A percentile compares a stretch with the other conserved stretches of the same genome.
Evolutionary conservation across 495 filamentous ascomycete species (phyloP).

Genomic region (Clavariopsis aquatica): DNA sequence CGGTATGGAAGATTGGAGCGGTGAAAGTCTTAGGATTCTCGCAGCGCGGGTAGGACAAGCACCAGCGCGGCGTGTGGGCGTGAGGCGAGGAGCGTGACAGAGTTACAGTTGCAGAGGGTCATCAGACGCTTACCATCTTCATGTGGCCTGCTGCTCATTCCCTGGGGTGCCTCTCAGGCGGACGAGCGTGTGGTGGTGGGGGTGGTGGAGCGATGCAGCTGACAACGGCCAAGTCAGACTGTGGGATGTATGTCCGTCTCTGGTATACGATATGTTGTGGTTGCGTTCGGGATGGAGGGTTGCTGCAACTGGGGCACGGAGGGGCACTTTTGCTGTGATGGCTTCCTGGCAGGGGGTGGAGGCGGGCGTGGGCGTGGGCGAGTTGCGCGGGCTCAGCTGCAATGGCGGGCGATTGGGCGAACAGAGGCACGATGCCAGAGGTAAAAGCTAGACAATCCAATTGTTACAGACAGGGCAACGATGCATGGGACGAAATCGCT

Average conservation of each 20-base stretch:
- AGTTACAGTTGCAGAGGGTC: slow-evolving; percentile 5
- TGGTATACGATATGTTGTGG: not conserved
- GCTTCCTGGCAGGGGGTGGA: not conserved
- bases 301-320: not conserved
- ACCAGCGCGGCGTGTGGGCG: not conserved
- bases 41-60: not conserved
- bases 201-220: not conserved
- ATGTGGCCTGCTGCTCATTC: slow-evolving; percentile 40
- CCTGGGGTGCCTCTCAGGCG: slow-evolving; percentile 25
- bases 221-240: not conserved
- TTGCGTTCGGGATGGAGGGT: not conserved
- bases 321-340: not conserved
- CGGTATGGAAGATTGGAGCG: slow-evolving; percentile 11
- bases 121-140: slow-evolving; percentile 36
- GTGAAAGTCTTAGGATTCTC: slow-evolving; percentile 4
- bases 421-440: not conserved
- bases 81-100: slow-evolving; percentile 21
- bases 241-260: not conserved
- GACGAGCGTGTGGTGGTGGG: not conserved
- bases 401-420: not conserved
- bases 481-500: not conserved
- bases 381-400: slow-evolving; percentile 12
- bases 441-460: not conserved
- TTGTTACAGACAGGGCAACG: not conserved
- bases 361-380: not conserved